Evolutionary conservation across 306 rosid species (phyloP).

Genomic region (Senna tora): DNA sequence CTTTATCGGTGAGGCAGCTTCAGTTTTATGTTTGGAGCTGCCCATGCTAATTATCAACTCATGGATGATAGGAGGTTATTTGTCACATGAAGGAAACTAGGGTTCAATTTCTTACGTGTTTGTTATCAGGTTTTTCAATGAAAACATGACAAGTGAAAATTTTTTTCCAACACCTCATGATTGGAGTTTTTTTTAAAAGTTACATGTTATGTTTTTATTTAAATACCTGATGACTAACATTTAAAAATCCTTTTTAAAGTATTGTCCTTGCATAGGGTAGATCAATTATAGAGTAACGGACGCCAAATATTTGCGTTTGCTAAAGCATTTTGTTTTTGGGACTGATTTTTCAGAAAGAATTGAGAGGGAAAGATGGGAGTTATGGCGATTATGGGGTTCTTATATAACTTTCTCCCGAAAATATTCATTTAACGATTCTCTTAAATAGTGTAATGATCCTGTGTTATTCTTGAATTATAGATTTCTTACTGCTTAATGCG

Average conservation of each 20-base stretch:
- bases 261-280: neutral
- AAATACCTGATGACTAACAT: too few species aligned
- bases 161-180: too few species aligned
- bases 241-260: neutral
- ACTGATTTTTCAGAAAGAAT: neutral
- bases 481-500: neutral
- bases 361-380: neutral
- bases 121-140: too few species aligned
- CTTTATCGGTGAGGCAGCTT: constrained; percentile 51
- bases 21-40: constrained; percentile 50
- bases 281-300: neutral
- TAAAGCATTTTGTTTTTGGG: neutral
- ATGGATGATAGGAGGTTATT: constrained; percentile 28
- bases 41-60: constrained; percentile 37
- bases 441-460: neutral
- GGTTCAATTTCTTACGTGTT: neutral
- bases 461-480: too few species aligned
- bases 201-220: too few species aligned
- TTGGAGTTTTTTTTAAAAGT: too few species aligned
- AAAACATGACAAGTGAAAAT: too few species aligned
- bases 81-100: constrained; percentile 4
- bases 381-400: constrained; percentile 5
- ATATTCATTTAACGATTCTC: neutral
- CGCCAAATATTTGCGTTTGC: neutral
- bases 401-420: neutral